A percentile compares a stretch with the other conserved stretches of the same genome.
Conservation (phyloP, 192 early-diverging fungal genomes). For the Gaertneriomyces semiglobifer region DNA sequence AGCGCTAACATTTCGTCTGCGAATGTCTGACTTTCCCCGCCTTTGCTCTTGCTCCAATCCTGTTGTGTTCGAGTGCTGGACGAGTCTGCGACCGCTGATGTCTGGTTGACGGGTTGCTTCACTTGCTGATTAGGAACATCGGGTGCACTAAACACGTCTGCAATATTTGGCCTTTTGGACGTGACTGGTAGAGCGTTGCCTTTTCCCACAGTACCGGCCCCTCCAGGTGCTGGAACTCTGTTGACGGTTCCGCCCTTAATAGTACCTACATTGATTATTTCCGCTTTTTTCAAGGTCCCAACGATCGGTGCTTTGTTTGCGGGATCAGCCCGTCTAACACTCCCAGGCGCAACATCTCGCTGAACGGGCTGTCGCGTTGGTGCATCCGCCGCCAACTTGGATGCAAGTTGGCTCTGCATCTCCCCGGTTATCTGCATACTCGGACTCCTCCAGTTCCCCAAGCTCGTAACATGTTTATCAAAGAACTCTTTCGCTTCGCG, state of each 20-base stretch:
- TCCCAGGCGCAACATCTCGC: neutral
- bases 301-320: too few relatives aligned
- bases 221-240: slow-evolving; percentile 2
- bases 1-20: slow-evolving; percentile 25
- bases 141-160: neutral
- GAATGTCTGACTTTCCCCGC: neutral
- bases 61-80: neutral
- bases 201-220: neutral
- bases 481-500: slow-evolving; percentile 18
- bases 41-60: neutral
- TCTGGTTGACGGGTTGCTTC: neutral
- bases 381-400: neutral
- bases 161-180: neutral
- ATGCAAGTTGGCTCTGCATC: neutral
- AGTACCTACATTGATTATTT: neutral
- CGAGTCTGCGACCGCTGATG: neutral
- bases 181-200: neutral
- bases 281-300: too few relatives aligned
- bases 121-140: neutral
- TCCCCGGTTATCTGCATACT: neutral
- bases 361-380: neutral
- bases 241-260: neutral
- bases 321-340: neutral
- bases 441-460: neutral
- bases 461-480: slow-evolving; percentile 17